Percentiles rank a stretch among this genome's conserved stretches.
These are phyloP conservation scores for Casaregolazyma suthepensis DNA, from an alignment of 1,139 yeast species.

Conservation along the genomic window DNA sequence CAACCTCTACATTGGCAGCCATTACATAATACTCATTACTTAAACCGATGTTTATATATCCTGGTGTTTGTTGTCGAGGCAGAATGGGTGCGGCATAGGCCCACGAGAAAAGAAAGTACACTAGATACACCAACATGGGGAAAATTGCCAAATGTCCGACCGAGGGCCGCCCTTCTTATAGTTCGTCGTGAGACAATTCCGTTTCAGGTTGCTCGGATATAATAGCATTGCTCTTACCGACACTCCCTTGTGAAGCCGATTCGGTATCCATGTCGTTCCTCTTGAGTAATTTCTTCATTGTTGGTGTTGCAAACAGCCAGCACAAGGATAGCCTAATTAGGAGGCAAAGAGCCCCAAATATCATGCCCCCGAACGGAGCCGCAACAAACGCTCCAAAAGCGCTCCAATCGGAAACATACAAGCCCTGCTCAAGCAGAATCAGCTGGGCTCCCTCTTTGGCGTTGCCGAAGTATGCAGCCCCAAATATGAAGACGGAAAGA, in stretches of 20 bases:
- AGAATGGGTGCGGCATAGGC: neutral
- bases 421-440: constrained; percentile 67
- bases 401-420: constrained; percentile 85
- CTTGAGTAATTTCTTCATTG: constrained; percentile 8
- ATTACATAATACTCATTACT: constrained; percentile 8
- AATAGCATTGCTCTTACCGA: neutral
- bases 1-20: constrained; percentile 20
- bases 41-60: constrained; percentile 7
- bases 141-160: neutral
- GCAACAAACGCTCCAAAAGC: constrained; percentile 91
- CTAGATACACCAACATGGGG: neutral
- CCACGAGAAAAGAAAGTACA: neutral
- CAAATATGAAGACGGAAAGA: constrained; percentile 73
- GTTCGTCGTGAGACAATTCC: neutral
- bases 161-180: neutral
- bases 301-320: constrained; percentile 3
- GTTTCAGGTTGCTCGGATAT: neutral
- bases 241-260: neutral
- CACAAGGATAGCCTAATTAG: constrained; percentile 42
- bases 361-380: constrained; percentile 77
- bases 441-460: constrained; percentile 78
- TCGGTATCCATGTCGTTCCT: neutral
- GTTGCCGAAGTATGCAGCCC: constrained; percentile 64
- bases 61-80: neutral
- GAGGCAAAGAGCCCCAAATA: constrained; percentile 50